Evolutionary conservation across 352 stramenopile genomes (phyloP), one percentile per base, ranked within the genome.

Genomic region (Globisporangium heterothallicum): DNA sequence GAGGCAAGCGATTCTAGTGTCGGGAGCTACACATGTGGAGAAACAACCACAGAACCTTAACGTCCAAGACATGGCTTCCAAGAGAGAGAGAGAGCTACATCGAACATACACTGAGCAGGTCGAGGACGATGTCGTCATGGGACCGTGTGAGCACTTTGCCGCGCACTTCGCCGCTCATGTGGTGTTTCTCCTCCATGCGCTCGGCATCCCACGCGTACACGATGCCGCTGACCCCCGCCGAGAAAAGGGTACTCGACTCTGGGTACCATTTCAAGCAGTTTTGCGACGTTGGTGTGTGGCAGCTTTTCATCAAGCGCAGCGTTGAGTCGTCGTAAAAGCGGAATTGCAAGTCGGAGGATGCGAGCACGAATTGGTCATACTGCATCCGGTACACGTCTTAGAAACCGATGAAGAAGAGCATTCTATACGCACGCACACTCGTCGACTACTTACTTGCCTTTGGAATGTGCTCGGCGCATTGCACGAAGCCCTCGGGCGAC

Each of bases 111-210:
- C 65, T 85, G 47, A 93, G 72, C 18, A 96, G 57, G 56, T 92
- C 81, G 24, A 95, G 70, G 6, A 96, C 81, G 48, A 93, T 94
- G 61, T 93, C 81, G 46, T 88, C 83, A 51, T 96, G 86, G n/a
- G 73, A 89, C 25, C 83, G 78, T 42, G 68, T 76, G 35, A 91
- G 71, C 8, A 91, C 54, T 42, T 64, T 61, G 34, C 66, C 69
- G 45, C 72, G 58, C 25, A 68, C 63, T 14, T 88, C 74, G 43
- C 82, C 80, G 34, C 82, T 70, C 81, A 94, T 91, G 68, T 86
- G 70, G 43, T 92, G 70, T 35, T 72, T 77, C 66, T 94, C 82
- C 62, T 93, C 79, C 84, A 92, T 93, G 26, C 63, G 66, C 30
- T 92, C 77, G 38, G 71, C 70, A 30, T 96, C 84, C 85, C 86